A percentile compares a stretch with the other conserved stretches of the same genome.
phyloP scores from a whole-genome alignment of 805 yeast genomes.

The Groenewaldozyma tartarivorans region DNA sequence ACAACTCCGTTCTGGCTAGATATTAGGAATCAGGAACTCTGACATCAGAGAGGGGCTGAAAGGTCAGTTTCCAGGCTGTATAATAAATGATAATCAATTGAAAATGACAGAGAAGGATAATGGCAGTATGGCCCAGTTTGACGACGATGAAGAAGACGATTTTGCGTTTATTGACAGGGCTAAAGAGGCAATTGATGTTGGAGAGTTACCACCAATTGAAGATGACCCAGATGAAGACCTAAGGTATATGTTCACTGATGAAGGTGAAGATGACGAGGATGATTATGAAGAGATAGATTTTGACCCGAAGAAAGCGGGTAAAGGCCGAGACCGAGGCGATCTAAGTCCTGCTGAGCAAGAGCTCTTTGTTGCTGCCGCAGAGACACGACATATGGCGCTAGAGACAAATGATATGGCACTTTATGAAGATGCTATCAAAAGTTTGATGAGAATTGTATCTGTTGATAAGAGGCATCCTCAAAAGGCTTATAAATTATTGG shows the following conservation, averaged over 20 bases:
- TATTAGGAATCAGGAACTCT: too few relatives aligned
- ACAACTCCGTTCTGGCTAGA: too few relatives aligned
- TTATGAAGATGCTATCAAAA: constrained; percentile 24
- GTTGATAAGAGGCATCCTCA: constrained; percentile 12
- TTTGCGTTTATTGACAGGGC: too few relatives aligned
- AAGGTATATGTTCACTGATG: constrained; percentile 22
- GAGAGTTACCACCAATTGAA: constrained; percentile 6
- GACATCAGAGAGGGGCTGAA: too few relatives aligned
- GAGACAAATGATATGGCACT: constrained; percentile 18
- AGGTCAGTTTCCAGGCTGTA: too few relatives aligned
- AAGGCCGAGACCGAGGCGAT: constrained; percentile 5
- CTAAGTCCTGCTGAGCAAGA: constrained; percentile 65
- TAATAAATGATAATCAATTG: too few relatives aligned
- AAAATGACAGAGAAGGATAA: too few relatives aligned
- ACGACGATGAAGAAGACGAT: constrained; percentile 24
- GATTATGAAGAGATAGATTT: constrained; percentile 17
- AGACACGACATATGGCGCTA: background rate
- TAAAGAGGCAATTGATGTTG: constrained; percentile 25
- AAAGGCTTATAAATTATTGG: constrained; percentile 24
- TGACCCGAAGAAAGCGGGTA: background rate
- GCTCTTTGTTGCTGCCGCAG: constrained; percentile 50
- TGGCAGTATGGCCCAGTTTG: constrained; percentile 13
- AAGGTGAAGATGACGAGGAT: constrained; percentile 21
- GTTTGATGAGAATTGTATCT: constrained; percentile 14
- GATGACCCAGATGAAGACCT: constrained; percentile 6